These are phyloP conservation scores for Atkinsonella hypoxylon DNA, from an alignment of 2,329 filamentous ascomycete species.

Conservation along the genomic window DNA sequence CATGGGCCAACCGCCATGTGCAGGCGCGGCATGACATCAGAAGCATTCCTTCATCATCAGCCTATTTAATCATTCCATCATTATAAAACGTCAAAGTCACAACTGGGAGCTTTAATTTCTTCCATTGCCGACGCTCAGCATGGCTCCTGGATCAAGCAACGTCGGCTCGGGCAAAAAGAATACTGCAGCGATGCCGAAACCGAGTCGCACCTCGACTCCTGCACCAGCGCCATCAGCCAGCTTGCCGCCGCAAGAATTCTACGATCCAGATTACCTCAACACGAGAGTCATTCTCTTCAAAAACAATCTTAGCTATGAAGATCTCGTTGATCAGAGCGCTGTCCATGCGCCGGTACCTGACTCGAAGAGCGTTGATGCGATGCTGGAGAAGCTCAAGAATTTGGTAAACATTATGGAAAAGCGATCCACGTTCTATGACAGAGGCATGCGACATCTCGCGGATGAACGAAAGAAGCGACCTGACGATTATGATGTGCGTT, in stretches of 20 bases:
- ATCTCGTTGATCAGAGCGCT: constrained; percentile 52
- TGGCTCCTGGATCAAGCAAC: constrained; percentile 47
- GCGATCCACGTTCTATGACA: constrained; percentile 56
- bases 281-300: constrained; percentile 47
- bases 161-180: constrained; percentile 56
- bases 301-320: constrained; percentile 49
- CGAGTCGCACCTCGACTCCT: constrained; percentile 71
- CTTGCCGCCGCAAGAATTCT: constrained; percentile 41
- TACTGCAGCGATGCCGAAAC: constrained; percentile 48
- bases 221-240: constrained; percentile 31
- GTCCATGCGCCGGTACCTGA: constrained; percentile 48
- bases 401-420: constrained; percentile 56
- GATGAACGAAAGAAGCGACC: constrained; percentile 50
- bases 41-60: constrained; percentile 1
- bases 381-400: constrained; percentile 50
- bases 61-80: constrained; percentile 3
- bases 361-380: constrained; percentile 50
- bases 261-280: constrained; percentile 55
- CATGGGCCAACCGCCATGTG: not conserved
- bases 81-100: constrained; percentile 5
- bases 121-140: constrained; percentile 16
- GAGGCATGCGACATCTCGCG: constrained; percentile 59
- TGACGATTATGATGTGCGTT: constrained; percentile 40
- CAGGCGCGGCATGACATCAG: constrained; percentile 2
- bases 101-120: constrained; percentile 3